Evolutionary conservation across 768 basidiomycete genomes (phyloP).

Genomic region (Kwoniella shandongensis): DNA sequence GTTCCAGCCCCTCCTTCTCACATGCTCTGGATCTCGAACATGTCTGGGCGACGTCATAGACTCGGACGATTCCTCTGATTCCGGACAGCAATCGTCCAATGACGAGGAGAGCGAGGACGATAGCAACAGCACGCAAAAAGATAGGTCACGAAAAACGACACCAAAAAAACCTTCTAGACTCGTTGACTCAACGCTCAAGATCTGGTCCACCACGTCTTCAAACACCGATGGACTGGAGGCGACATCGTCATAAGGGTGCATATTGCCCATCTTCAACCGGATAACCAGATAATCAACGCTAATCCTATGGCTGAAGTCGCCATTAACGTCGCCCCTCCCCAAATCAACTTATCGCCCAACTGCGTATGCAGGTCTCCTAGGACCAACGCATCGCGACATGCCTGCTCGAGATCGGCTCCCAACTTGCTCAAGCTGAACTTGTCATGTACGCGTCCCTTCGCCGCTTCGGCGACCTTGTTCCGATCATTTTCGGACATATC

Average conservation of each 20-base stretch:
- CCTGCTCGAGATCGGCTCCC: conserved; percentile 48
- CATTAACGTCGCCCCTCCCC: conserved; percentile 31
- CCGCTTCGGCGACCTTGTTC: conserved; percentile 59
- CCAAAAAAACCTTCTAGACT: no score
- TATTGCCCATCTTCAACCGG: no score
- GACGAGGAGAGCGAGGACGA: background rate
- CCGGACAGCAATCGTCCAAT: no score
- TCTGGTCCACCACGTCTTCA: background rate
- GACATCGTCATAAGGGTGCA: background rate
- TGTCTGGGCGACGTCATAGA: background rate
- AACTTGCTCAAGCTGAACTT: conserved; percentile 69
- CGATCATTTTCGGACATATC: conserved; percentile 55
- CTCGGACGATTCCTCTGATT: conserved; percentile 6
- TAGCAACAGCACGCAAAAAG: background rate
- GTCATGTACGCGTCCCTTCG: conserved; percentile 63
- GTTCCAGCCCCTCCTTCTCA: conserved; percentile 61
- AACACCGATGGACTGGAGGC: background rate
- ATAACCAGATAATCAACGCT: no score
- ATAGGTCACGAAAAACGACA: no score
- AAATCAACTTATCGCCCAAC: conserved; percentile 42
- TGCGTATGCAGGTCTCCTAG: conserved; percentile 36
- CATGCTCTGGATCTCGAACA: conserved; percentile 70
- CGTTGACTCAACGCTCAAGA: no score
- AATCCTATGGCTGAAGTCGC: background rate
- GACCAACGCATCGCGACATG: conserved; percentile 37